Evolutionary conservation across 768 basidiomycete species (phyloP).

Genomic region (Chalciporus sphaerocephalus): DNA sequence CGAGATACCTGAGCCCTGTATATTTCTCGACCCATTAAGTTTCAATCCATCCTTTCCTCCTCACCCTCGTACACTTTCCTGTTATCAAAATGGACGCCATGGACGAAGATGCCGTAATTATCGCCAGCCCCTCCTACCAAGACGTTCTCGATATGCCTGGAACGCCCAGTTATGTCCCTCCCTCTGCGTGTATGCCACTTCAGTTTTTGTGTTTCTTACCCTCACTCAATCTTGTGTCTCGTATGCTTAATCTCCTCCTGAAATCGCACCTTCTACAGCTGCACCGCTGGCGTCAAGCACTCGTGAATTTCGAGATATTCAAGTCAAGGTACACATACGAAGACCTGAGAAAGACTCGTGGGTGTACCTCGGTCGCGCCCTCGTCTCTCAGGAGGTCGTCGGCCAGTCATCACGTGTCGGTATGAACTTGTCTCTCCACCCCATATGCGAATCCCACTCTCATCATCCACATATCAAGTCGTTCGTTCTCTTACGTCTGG

Average conservation of each 20-base stretch:
- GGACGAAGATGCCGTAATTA: constrained; percentile 32
- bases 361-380: constrained; percentile 74
- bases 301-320: constrained; percentile 71
- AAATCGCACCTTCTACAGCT: constrained; percentile 12
- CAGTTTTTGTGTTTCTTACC: background rate
- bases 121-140: constrained; percentile 18
- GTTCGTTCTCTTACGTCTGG: constrained; percentile 53
- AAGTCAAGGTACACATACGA: constrained; percentile 82
- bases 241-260: background rate
- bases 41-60: background rate
- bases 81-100: constrained; percentile 30
- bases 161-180: constrained; percentile 10
- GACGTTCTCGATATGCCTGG: constrained; percentile 17
- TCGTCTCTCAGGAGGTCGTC: constrained; percentile 68
- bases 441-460: constrained; percentile 3
- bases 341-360: constrained; percentile 76
- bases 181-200: constrained; percentile 20
- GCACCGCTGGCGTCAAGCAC: constrained; percentile 22
- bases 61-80: background rate
- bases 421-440: constrained; percentile 34
- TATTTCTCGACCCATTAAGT: constrained; percentile 6
- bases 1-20: constrained; percentile 20
- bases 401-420: constrained; percentile 81
- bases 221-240: constrained; percentile 9
- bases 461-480: constrained; percentile 11